phyloP scores from a whole-genome alignment of 2,329 filamentous ascomycete species.

The Fusarium sp. region DNA sequence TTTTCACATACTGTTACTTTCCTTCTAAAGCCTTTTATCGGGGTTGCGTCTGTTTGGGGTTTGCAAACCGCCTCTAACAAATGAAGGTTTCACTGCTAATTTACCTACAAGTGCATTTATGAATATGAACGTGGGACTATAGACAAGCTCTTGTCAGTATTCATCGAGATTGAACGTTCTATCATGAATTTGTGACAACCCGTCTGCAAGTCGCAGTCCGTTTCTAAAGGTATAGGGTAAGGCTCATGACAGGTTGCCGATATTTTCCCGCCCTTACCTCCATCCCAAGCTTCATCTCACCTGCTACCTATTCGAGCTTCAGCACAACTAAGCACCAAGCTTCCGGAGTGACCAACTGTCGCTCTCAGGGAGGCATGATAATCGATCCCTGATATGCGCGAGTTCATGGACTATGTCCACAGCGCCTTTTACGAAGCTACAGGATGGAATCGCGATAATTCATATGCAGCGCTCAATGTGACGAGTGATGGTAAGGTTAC shows the following conservation, averaged over 20 bases:
- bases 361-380: slow-evolving; percentile 44
- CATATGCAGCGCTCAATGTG: slow-evolving; percentile 85
- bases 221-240: slow-evolving; percentile 18
- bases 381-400: slow-evolving; percentile 73
- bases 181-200: not conserved
- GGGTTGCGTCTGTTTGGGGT: not conserved
- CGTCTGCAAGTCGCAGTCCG: not conserved
- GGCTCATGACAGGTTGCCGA: slow-evolving; percentile 7
- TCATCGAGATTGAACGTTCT: not conserved
- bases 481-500: slow-evolving; percentile 75
- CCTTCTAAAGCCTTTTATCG: not conserved
- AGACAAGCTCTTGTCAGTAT: not conserved
- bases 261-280: slow-evolving; percentile 17
- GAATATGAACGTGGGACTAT: not conserved
- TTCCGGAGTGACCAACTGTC: slow-evolving; percentile 31
- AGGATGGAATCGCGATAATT: slow-evolving; percentile 91
- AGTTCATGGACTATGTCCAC: slow-evolving; percentile 98
- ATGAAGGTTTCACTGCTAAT: not conserved
- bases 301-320: not conserved
- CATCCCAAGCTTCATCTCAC: not conserved
- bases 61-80: not conserved
- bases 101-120: not conserved
- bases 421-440: slow-evolving; percentile 88
- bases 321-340: not conserved
- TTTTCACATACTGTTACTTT: not conserved